Evolutionary conservation across 225 moss, liverwort and hornwort genomes (phyloP), one percentile per base, ranked within the genome.

Genomic region (Pseudoscleropodium purum): DNA sequence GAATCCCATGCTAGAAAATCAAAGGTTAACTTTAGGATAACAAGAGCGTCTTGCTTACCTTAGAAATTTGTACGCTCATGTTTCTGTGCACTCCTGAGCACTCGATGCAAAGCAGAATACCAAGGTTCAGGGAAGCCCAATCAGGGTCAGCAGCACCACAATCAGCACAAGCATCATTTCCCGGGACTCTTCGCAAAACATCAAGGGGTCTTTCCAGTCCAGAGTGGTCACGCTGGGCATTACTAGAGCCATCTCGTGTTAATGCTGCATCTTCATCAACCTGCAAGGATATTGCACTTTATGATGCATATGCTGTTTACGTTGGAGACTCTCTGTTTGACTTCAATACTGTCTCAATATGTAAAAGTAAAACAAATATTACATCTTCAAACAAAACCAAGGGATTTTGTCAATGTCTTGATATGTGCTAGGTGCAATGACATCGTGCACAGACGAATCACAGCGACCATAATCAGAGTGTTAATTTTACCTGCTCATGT

Each of bases 51-150:
- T 89, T 65, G 45, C 87, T 74, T 89, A 92, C 95, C 95, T 99
- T 99, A 3, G 99, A 99, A 65, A 99, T 90, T 75, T 99, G 99
- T 75, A 99, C 99, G 80, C 99, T 97, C 70, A 99, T 96, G 83
- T 99, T 99, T 83, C 99, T 95, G 86, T 99, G 99, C 59, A 97
- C 95, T 27, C 99, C 99, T 61, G 99, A 97, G 90, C 99, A 99
- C 89, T 97, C 99, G 85, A 99, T 99, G 89, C 99, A 99, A 56
- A 99, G 92, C 59, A 99, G 90, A 82, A 99, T 92, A 64, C 99
- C 99, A 87, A 99, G 91, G 91, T 99, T 99, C 64, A 99, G 93
- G 56, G 99, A 99, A 61, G 96, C 99, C 99, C 99, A 99, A 92
- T 99, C 99, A 18, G 99, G 99, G 88, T 97, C 99, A 81, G 95